Evolutionary conservation across 2,329 filamentous ascomycete species (phyloP).

Genomic region (Calycina herbarum): DNA sequence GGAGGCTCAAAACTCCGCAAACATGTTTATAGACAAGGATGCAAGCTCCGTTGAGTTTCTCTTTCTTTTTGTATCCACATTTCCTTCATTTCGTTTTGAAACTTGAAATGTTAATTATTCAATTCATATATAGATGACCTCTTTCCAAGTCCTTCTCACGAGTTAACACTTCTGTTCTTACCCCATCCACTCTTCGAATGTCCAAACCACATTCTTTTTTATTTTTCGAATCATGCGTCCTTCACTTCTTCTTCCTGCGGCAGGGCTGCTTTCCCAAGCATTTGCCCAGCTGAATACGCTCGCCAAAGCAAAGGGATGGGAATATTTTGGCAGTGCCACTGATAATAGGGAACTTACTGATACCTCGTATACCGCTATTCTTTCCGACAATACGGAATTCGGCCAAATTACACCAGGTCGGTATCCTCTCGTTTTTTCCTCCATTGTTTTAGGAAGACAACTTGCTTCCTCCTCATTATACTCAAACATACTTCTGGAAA

Average conservation of each 20-base stretch:
- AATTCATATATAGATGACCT: background rate
- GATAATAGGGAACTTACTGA: constrained; percentile 53
- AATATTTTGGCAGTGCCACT: constrained; percentile 59
- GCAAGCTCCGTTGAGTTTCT: background rate
- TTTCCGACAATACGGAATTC: constrained; percentile 57
- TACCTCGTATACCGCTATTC: constrained; percentile 52
- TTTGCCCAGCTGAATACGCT: constrained; percentile 51
- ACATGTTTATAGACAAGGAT: constrained; percentile 4
- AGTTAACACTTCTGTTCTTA: background rate
- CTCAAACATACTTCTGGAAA: no score
- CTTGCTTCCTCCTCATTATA: no score
- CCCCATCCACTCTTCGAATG: background rate
- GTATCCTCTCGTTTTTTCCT: no score
- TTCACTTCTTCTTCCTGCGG: constrained; percentile 11
- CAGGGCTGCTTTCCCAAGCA: constrained; percentile 8
- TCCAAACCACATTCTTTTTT: background rate
- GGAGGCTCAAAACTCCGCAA: background rate
- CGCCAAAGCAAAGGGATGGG: constrained; percentile 54
- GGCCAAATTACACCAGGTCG: constrained; percentile 57
- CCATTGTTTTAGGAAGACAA: no score
- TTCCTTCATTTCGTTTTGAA: background rate
- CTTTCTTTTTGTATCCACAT: background rate
- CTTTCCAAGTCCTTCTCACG: background rate
- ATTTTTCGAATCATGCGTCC: background rate
- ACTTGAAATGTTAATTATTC: background rate